phyloP scores from a whole-genome alignment of 495 filamentous ascomycete species.

The Podospora sp. region DNA sequence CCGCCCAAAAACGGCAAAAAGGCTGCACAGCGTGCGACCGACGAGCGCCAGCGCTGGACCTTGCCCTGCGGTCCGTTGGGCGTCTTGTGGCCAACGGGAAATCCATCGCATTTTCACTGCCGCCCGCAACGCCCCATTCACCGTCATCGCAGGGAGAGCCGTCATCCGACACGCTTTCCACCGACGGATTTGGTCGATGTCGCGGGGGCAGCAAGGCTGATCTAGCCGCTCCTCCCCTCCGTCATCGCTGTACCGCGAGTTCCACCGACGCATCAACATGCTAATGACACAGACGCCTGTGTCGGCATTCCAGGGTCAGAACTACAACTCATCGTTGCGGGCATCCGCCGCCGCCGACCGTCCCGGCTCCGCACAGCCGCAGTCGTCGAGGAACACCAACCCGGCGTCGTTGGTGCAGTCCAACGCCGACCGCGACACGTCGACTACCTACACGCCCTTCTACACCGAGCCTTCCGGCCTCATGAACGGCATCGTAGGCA shows the following conservation, averaged over 20 bases:
- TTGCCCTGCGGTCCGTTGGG: background rate
- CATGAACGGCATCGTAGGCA: slow-evolving; percentile 73
- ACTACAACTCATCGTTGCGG: slow-evolving; percentile 34
- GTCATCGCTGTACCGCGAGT: slow-evolving; percentile 15
- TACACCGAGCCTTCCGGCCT: slow-evolving; percentile 26
- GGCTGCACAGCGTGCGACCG: slow-evolving; percentile 14
- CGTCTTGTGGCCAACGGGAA: background rate
- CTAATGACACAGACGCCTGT: slow-evolving; percentile 55
- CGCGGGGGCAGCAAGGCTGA: slow-evolving; percentile 2
- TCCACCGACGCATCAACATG: slow-evolving; percentile 34
- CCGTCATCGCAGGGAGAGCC: background rate
- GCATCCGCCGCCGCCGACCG: slow-evolving; percentile 4
- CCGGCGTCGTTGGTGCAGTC: slow-evolving; percentile 41
- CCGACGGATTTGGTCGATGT: background rate
- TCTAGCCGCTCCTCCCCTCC: slow-evolving; percentile 11
- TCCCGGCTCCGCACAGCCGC: slow-evolving; percentile 26
- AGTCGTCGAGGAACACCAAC: slow-evolving; percentile 37
- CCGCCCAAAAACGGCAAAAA: slow-evolving; percentile 14
- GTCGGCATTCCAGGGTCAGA: slow-evolving; percentile 51
- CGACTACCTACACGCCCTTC: slow-evolving; percentile 22
- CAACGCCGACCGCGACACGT: slow-evolving; percentile 41
- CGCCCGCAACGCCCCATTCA: background rate
- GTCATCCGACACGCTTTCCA: background rate
- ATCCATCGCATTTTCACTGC: slow-evolving; percentile 7
- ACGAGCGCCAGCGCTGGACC: slow-evolving; percentile 1